Conservation (phyloP, 768 basidiomycete species). For the Gymnopilus junonius region DNA sequence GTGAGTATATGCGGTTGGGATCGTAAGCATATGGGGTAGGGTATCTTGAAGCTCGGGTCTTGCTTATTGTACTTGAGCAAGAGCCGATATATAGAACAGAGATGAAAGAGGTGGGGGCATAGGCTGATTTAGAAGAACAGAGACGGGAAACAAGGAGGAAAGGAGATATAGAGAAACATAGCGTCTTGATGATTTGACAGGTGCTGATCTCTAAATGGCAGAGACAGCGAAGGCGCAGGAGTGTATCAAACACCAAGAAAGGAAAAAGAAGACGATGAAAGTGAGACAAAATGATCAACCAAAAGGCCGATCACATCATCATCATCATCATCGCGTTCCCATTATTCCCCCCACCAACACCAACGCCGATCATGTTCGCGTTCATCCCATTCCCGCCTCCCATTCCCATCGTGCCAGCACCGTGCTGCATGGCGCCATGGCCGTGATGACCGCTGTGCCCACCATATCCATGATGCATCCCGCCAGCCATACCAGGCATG, state of each 20-base stretch:
- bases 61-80: neutral
- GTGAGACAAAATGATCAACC: neutral
- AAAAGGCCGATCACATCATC: constrained; percentile 20
- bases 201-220: no score
- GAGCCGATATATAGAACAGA: neutral
- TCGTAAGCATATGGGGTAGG: neutral
- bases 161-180: neutral
- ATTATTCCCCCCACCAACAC: constrained; percentile 11
- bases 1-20: neutral
- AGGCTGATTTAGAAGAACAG: neutral
- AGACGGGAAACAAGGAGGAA: neutral
- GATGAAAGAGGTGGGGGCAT: neutral
- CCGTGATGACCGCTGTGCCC: constrained; percentile 5
- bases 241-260: neutral
- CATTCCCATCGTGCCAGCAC: neutral
- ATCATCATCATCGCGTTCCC: constrained; percentile 28
- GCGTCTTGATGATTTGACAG: neutral
- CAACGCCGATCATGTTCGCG: constrained; percentile 3
- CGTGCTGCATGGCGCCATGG: constrained; percentile 2
- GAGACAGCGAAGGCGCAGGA: neutral
- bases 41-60: constrained; percentile 3
- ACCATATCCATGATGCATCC: constrained; percentile 12
- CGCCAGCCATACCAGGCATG: neutral
- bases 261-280: neutral
- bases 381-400: neutral